Evolutionary conservation across 2,329 filamentous ascomycete genomes (phyloP).

Genomic region (Neonectria ditissima): DNA sequence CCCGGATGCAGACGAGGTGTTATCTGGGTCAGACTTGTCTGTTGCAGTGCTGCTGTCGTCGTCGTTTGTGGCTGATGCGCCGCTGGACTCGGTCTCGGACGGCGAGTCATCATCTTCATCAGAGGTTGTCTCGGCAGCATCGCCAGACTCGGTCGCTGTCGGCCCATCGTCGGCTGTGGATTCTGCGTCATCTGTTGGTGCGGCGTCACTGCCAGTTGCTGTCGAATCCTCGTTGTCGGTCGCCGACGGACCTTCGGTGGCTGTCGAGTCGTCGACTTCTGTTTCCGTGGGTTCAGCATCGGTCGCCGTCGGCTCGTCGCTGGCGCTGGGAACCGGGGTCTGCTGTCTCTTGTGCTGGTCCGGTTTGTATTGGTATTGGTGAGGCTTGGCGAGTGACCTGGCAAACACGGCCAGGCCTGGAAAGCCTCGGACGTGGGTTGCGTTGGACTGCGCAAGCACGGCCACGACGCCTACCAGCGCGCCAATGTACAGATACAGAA

Average conservation of each 20-base stretch:
- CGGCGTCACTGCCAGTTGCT: conserved; percentile 1
- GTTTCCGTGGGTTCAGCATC: not conserved
- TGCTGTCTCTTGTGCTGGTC: not conserved
- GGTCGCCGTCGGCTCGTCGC: not conserved
- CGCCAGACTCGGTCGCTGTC: conserved; percentile 1
- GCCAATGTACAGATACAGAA: not conserved
- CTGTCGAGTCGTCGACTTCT: not conserved
- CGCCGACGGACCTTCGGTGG: conserved; percentile 2
- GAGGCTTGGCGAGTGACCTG: not conserved
- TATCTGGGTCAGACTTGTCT: not conserved
- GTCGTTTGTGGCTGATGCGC: not conserved
- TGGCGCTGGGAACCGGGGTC: not conserved
- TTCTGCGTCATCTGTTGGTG: conserved; percentile 10
- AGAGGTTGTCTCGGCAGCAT: conserved; percentile 1
- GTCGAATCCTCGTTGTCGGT: not conserved
- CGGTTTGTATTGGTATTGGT: not conserved
- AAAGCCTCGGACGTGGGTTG: not conserved
- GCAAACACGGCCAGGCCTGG: not conserved
- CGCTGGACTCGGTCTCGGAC: not conserved
- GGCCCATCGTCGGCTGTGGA: not conserved
- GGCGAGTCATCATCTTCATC: conserved; percentile 2
- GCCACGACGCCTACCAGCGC: not conserved
- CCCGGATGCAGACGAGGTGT: not conserved
- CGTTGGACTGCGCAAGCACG: not conserved
- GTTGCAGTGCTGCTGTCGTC: not conserved